Evolutionary conservation across 805 yeast genomes (phyloP), one percentile per base, ranked within the genome.

Genomic region (Saccharomycopsis babjevae): DNA sequence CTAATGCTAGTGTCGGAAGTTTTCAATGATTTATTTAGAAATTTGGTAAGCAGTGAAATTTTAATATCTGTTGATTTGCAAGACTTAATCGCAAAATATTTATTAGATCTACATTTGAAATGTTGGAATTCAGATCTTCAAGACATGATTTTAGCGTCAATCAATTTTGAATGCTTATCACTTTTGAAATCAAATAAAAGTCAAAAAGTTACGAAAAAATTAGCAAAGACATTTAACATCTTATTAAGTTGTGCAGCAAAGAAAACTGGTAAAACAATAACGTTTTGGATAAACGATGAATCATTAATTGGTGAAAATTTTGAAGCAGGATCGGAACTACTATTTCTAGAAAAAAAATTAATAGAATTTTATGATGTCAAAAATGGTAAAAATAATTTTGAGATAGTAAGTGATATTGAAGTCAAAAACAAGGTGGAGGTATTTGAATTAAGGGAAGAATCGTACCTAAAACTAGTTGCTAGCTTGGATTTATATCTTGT

Each of bases 1-100:
- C 6, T 59, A 5, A 34, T 52, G 5, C 32, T 61, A 15, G 56
- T 59, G n/a, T 46, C 55, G 6, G 65, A 60, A 43, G 25, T 60
- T 10, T 38, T 40, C 18, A 55, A 58, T 22, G 62, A 59, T n/a
- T 22, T 55, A 5, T 20, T 54, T 36, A 38, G 34, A 32, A 40
- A 16, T n/a, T 34, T 30, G 15, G 36, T 54, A 34, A 39, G 32
- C 16, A 18, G 22, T 16, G 52, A 46, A 46, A 46, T 11, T 16
- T 28, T 15, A 22, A 22, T 52, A 20, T 52, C 62, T 1, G 42
- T 28, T 20, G 15, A 5, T 11, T 38, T 60, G 8, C 63, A 61
- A 50, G 38, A 54, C n/a, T 15, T 38, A 5, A 20, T 61, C 11
- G 60, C 62, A 15, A 39, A 11, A 20, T 18, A 20, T 30, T 54